Percentiles rank a stretch among this genome's conserved stretches.
Evolutionary conservation across 192 early-diverging fungal genomes (phyloP).

Genomic region (Podila epigama): DNA sequence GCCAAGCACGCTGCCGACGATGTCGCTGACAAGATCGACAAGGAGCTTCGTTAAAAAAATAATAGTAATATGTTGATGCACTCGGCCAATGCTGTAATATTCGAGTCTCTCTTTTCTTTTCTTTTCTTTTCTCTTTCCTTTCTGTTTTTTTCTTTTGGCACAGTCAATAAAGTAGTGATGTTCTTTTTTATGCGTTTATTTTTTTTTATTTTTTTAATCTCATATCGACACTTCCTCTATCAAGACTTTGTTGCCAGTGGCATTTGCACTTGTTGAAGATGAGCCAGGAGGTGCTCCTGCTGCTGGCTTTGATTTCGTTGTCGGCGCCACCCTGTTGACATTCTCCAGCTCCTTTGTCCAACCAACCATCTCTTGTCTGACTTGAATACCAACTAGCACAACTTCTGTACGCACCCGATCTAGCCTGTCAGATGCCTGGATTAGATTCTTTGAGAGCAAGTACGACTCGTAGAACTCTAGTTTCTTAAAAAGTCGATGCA

Average conservation of each 20-base stretch:
- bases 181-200: neutral
- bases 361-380: constrained; percentile 27
- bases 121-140: no score
- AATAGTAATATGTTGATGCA: no score
- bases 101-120: no score
- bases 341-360: constrained; percentile 25
- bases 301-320: neutral
- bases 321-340: neutral
- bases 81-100: no score
- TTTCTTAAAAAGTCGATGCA: constrained; percentile 29
- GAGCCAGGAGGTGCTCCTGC: neutral
- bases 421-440: constrained; percentile 15
- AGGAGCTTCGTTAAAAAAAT: constrained; percentile 18
- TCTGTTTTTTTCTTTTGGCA: neutral
- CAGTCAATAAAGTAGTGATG: neutral
- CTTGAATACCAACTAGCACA: constrained; percentile 18
- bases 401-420: constrained; percentile 33
- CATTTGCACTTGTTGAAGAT: no score
- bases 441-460: constrained; percentile 13
- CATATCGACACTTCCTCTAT: neutral
- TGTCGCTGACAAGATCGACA: constrained; percentile 25
- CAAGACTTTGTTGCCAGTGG: neutral
- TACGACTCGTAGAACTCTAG: constrained; percentile 47
- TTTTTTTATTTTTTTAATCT: neutral
- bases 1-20: constrained; percentile 23